A percentile compares a stretch with the other conserved stretches of the same genome.
These are phyloP conservation scores for Mrakia frigida DNA, from an alignment of 768 basidiomycete species.

Conservation along the genomic window DNA sequence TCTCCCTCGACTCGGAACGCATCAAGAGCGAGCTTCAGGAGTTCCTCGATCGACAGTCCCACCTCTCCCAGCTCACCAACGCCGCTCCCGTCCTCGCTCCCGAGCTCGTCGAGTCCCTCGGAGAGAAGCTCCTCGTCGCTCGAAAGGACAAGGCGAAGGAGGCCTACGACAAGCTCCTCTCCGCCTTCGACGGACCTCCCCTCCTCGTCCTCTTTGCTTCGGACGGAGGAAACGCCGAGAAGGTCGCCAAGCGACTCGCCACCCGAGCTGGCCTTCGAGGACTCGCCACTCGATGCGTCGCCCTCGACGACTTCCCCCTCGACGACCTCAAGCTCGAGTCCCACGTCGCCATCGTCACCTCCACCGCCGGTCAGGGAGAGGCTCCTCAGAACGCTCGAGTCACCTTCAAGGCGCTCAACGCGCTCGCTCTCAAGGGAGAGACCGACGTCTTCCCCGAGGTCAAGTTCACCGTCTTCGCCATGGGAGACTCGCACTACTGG, in stretches of 20 bases:
- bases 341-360: constrained; percentile 79
- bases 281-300: constrained; percentile 64
- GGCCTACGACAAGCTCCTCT: constrained; percentile 76
- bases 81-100: constrained; percentile 68
- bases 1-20: constrained; percentile 84
- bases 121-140: constrained; percentile 76
- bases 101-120: constrained; percentile 76
- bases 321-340: constrained; percentile 66
- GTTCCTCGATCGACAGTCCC: constrained; percentile 95
- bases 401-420: constrained; percentile 78
- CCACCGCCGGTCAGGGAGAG: constrained; percentile 94
- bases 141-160: constrained; percentile 73
- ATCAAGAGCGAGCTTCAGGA: constrained; percentile 88
- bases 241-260: constrained; percentile 81
- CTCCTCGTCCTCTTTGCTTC: constrained; percentile 87
- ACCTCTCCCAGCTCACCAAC: constrained; percentile 79
- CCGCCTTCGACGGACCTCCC: constrained; percentile 80
- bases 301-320: constrained; percentile 74
- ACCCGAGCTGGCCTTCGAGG: constrained; percentile 79
- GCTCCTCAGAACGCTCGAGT: constrained; percentile 92
- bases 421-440: constrained; percentile 56
- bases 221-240: constrained; percentile 93
- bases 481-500: constrained; percentile 99
- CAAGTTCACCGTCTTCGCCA: constrained; percentile 77
- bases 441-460: constrained; percentile 49